phyloP scores from a whole-genome alignment of 2,329 filamentous ascomycete genomes.

The Aspergillus tamarii region DNA sequence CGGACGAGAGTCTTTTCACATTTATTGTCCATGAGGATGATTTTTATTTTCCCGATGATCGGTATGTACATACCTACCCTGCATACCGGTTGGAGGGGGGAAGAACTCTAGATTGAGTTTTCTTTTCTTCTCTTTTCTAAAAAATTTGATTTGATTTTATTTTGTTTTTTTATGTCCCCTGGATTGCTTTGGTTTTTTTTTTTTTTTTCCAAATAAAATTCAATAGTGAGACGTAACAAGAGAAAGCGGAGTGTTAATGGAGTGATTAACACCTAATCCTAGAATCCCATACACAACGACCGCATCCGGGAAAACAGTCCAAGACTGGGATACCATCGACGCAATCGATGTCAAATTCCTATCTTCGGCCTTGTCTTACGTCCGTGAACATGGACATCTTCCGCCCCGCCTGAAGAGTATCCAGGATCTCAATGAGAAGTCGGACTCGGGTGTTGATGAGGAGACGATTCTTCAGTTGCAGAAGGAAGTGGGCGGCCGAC shows the following conservation, averaged over 20 bases:
- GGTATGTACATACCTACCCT: constrained; percentile 39
- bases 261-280: constrained; percentile 10
- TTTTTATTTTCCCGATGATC: constrained; percentile 81
- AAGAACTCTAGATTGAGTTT: neutral
- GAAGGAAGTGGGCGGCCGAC: constrained; percentile 23
- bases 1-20: constrained; percentile 22
- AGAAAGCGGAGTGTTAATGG: neutral
- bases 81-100: neutral
- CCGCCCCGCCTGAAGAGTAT: constrained; percentile 58
- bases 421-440: constrained; percentile 61
- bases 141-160: too few species aligned
- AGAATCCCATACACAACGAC: constrained; percentile 53
- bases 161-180: too few species aligned
- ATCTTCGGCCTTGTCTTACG: constrained; percentile 67
- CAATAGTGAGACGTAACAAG: neutral
- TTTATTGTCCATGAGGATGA: constrained; percentile 96
- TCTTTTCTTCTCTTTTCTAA: neutral
- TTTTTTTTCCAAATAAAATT: neutral
- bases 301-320: constrained; percentile 58
- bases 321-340: constrained; percentile 91
- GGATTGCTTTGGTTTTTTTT: too few species aligned
- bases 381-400: constrained; percentile 64
- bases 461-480: constrained; percentile 29
- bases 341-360: constrained; percentile 74
- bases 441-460: constrained; percentile 44